Conservation (phyloP, 176 grass and related monocot species). For the Microstegium vimineum region DNA sequence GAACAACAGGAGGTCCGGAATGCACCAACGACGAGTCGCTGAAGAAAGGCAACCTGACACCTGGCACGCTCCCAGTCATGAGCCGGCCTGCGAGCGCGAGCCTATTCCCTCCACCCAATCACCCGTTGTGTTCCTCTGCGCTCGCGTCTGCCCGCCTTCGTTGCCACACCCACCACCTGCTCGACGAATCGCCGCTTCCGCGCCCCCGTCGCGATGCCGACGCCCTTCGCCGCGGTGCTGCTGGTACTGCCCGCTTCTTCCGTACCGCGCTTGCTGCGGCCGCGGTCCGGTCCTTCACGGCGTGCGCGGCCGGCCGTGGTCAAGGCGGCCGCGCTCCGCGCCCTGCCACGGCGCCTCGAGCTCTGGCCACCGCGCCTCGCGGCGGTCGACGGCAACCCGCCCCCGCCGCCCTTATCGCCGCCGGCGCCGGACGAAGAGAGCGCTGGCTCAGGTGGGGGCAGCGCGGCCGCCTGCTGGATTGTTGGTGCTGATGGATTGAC, state of each 20-base stretch:
- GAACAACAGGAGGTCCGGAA: not conserved
- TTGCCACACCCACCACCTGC: not conserved
- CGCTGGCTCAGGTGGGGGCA: not conserved
- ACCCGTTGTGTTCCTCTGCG: too few relatives aligned
- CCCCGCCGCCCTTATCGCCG: not conserved
- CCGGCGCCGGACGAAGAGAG: not conserved
- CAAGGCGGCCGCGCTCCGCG: not conserved
- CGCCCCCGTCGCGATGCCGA: conserved; percentile 7
- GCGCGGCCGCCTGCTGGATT: not conserved
- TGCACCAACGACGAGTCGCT: not conserved
- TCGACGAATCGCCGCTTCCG: conserved; percentile 31
- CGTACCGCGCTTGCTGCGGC: not conserved
- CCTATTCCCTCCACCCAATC: too few relatives aligned
- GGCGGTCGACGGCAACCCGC: conserved; percentile 24
- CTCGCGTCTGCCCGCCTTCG: not conserved
- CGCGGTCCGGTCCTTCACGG: not conserved
- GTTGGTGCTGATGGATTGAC: not conserved
- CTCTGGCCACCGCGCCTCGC: conserved; percentile 23
- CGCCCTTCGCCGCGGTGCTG: not conserved
- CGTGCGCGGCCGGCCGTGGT: not conserved
- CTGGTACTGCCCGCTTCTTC: not conserved
- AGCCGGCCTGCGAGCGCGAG: not conserved
- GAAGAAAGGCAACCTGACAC: not conserved
- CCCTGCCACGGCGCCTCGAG: conserved; percentile 22
- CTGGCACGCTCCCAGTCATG: not conserved